Percentiles rank a stretch among this genome's conserved stretches.
These are phyloP conservation scores for Claviceps humidiphila DNA, from an alignment of 2,329 filamentous ascomycete species.

Conservation along the genomic window DNA sequence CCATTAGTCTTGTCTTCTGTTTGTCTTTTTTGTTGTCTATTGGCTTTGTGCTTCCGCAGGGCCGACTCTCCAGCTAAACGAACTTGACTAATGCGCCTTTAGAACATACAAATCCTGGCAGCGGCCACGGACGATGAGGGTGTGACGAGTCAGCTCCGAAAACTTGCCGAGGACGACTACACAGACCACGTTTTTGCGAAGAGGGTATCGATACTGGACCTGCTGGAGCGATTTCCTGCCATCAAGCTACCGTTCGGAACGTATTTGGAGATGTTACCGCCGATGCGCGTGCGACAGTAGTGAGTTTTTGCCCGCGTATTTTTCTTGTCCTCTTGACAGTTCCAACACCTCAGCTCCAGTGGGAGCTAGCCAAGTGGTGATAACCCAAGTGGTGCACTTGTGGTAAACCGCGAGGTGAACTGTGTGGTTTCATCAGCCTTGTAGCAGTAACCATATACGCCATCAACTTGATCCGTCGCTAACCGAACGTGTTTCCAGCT, in stretches of 20 bases:
- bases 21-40: no score
- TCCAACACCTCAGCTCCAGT: no score
- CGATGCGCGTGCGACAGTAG: conserved; percentile 68
- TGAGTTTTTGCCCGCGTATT: conserved; percentile 10
- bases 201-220: conserved; percentile 51
- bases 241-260: conserved; percentile 49
- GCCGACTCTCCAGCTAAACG: no score
- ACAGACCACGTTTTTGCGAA: conserved; percentile 37
- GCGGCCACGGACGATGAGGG: conserved; percentile 35
- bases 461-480: not conserved
- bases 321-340: not conserved
- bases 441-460: no score
- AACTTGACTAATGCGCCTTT: no score
- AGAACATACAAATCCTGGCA: conserved; percentile 29
- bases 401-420: no score
- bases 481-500: conserved; percentile 21
- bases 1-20: not conserved
- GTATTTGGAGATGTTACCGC: conserved; percentile 60
- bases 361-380: no score
- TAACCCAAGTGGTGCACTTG: no score
- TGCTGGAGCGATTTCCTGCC: conserved; percentile 50
- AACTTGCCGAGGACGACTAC: conserved; percentile 34
- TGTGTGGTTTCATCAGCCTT: no score
- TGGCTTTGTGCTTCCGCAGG: no score
- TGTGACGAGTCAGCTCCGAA: conserved; percentile 28